phyloP scores from a whole-genome alignment of 2,329 filamentous ascomycete species.

The Elsinoe australis region DNA sequence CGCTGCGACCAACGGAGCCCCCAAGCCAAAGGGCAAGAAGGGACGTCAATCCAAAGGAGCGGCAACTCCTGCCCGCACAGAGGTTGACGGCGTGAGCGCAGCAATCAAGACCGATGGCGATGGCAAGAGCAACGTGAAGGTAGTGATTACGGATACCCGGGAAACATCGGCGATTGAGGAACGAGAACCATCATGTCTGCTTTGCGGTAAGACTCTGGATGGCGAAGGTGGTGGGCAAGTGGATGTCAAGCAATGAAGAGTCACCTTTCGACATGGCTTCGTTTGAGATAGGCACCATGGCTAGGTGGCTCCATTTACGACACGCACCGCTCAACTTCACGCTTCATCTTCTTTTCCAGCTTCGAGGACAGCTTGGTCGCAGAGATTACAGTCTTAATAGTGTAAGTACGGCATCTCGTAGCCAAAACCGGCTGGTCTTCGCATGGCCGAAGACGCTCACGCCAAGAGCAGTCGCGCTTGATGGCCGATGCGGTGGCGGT shows the following conservation, averaged over 20 bases:
- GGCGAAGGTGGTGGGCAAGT: not conserved
- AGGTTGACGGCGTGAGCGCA: constrained; percentile 3
- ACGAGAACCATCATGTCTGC: constrained; percentile 23
- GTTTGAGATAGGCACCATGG: too few species aligned
- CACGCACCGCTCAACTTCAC: too few species aligned
- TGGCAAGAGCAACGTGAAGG: constrained; percentile 21
- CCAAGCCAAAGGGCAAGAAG: constrained; percentile 14
- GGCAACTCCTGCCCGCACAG: not conserved
- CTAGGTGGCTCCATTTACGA: too few species aligned
- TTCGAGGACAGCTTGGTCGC: too few species aligned
- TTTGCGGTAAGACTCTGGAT: constrained; percentile 24
- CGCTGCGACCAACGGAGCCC: not conserved
- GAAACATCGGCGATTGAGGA: constrained; percentile 23
- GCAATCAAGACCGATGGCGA: not conserved
- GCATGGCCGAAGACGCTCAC: too few species aligned
- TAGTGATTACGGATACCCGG: constrained; percentile 25
- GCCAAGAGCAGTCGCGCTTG: too few species aligned
- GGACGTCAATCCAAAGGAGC: constrained; percentile 2
- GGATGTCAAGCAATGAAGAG: constrained; percentile 5
- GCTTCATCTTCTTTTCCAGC: too few species aligned
- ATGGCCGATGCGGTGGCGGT: too few species aligned
- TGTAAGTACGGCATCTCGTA: too few species aligned
- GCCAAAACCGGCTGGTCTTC: too few species aligned
- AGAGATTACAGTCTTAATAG: too few species aligned
- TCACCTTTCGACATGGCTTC: too few species aligned